phyloP scores from a whole-genome alignment of 2,329 filamentous ascomycete genomes.

The Microcyclosporella mali region DNA sequence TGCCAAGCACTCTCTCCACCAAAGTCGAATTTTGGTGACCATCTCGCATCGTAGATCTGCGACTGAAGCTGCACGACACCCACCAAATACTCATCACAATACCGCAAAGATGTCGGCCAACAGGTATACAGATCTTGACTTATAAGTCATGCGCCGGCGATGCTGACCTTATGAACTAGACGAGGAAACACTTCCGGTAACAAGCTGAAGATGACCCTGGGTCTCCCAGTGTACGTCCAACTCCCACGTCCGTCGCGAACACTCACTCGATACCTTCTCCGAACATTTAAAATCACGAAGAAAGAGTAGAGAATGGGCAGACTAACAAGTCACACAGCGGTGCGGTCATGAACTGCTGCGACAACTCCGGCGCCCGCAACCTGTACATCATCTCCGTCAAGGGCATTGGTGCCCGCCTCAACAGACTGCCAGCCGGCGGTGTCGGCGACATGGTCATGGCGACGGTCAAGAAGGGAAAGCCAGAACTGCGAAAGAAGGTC shows the following conservation, averaged over 20 bases:
- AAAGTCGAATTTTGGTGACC: too few species aligned
- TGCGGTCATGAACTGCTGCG: constrained; percentile 99
- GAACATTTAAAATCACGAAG: constrained; percentile 3
- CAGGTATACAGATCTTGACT: too few species aligned
- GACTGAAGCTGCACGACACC: too few species aligned
- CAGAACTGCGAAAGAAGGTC: constrained; percentile 99
- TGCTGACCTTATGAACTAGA: constrained; percentile 4
- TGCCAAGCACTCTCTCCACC: too few species aligned
- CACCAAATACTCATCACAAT: too few species aligned
- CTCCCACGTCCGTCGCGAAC: constrained; percentile 3
- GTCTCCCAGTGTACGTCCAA: constrained; percentile 92
- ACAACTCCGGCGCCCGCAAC: constrained; percentile 97
- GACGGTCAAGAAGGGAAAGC: constrained; percentile 99
- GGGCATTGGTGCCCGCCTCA: constrained; percentile 94
- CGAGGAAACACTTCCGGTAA: constrained; percentile 90
- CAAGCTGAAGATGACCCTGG: constrained; percentile 99
- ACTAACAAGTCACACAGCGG: constrained; percentile 53
- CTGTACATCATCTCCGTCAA: constrained; percentile 99
- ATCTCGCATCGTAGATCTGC: too few species aligned
- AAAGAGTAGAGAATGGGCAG: background rate
- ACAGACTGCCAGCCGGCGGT: constrained; percentile 93
- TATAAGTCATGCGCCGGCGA: too few species aligned
- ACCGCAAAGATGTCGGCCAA: too few species aligned
- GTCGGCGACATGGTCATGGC: constrained; percentile 99
- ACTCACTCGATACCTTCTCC: background rate